Percentiles rank a stretch among this genome's conserved stretches.
These are phyloP conservation scores for Rhododendron ferrugineum DNA, from an alignment of 148 eudicot species.

Conservation along the genomic window DNA sequence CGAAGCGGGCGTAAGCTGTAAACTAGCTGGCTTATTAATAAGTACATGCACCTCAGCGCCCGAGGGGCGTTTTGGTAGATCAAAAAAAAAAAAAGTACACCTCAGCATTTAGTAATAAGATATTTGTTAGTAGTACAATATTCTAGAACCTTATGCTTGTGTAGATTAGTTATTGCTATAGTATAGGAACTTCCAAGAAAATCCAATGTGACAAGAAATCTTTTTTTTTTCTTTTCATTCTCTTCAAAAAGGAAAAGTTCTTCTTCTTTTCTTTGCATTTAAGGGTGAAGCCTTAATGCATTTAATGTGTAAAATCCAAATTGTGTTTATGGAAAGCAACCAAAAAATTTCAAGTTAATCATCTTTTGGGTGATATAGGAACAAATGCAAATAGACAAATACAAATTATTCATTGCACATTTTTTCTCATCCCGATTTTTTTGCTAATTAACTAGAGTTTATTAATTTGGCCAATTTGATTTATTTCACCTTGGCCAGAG, in stretches of 20 bases:
- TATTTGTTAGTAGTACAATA: background rate
- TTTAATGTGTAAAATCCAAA: slow-evolving; percentile 13
- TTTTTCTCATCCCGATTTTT: background rate
- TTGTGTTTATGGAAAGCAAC: slow-evolving; percentile 14
- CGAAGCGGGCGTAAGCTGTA: background rate
- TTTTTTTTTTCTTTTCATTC: background rate
- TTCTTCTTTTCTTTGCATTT: background rate
- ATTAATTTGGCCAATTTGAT: too few species aligned
- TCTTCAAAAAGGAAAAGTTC: background rate
- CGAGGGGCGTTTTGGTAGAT: too few species aligned
- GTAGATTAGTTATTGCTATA: background rate
- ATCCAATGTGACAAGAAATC: slow-evolving; percentile 68
- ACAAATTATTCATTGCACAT: background rate
- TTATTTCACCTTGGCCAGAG: too few species aligned
- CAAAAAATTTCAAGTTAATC: slow-evolving; percentile 14
- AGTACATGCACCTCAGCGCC: background rate
- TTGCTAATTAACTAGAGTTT: background rate
- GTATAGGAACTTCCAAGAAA: slow-evolving; percentile 43
- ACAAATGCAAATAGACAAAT: background rate
- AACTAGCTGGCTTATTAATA: background rate
- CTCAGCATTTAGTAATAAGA: background rate
- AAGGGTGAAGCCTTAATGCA: background rate
- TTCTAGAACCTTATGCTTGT: slow-evolving; percentile 34
- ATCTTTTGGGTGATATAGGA: background rate
- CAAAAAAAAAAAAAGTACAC: background rate